Evolutionary conservation across 371 early-diverging fungal species (phyloP).

Genomic region (Mucor saturninus): DNA sequence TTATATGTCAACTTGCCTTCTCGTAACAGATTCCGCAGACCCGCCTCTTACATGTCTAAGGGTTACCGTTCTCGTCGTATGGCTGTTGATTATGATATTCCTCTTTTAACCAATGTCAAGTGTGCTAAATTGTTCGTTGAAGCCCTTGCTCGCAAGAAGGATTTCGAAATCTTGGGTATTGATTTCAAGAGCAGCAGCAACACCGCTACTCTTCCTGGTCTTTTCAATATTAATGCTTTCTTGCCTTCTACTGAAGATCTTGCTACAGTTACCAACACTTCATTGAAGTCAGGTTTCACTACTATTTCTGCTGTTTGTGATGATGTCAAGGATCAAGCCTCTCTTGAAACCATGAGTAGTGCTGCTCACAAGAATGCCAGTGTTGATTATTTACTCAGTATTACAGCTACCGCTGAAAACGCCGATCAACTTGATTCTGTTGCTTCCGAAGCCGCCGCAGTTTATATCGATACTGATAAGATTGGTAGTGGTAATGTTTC

Average conservation of each 20-base stretch:
- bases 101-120: conserved; percentile 97
- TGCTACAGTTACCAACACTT: conserved; percentile 66
- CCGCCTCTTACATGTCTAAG: conserved; percentile 92
- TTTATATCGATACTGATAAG: conserved; percentile 61
- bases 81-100: conserved; percentile 95
- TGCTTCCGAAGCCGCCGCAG: conserved; percentile 55
- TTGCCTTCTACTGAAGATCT: conserved; percentile 63
- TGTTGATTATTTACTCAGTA: conserved; percentile 78
- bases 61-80: conserved; percentile 95
- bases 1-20: conserved; percentile 97
- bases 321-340: conserved; percentile 58
- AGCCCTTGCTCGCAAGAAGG: conserved; percentile 82
- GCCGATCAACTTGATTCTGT: conserved; percentile 37
- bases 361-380: conserved; percentile 63
- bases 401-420: conserved; percentile 73
- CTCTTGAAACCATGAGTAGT: conserved; percentile 61
- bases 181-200: conserved; percentile 91
- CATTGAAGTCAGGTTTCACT: conserved; percentile 88
- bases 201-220: conserved; percentile 83
- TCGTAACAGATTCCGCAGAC: conserved; percentile 93
- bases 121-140: conserved; percentile 97
- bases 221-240: conserved; percentile 80
- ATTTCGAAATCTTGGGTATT: conserved; percentile 75
- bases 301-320: conserved; percentile 67
- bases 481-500: conserved; percentile 57